Evolutionary conservation across 805 yeast genomes (phyloP).

Genomic region (Ogataea allantospora): DNA sequence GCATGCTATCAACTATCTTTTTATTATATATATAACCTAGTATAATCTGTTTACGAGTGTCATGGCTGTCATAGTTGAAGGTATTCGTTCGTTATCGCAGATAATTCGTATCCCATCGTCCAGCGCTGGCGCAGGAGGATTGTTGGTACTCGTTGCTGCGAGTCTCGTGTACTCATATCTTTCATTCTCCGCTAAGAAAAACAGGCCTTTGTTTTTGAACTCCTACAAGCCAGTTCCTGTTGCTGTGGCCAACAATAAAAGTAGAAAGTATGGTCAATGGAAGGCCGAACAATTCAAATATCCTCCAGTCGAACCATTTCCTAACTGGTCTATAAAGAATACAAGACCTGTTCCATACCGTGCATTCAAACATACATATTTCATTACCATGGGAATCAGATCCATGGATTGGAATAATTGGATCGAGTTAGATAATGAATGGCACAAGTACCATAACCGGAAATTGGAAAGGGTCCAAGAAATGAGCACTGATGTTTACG

Average conservation of each 20-base stretch:
- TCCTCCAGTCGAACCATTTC: conserved; percentile 48
- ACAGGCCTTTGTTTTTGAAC: conserved; percentile 14
- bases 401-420: conserved; percentile 59
- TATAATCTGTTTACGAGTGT: neutral
- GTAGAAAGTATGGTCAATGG: conserved; percentile 52
- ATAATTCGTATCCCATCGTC: conserved; percentile 11
- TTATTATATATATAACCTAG: neutral
- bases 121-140: conserved; percentile 8
- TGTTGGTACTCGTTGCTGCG: conserved; percentile 8
- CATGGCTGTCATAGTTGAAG: conserved; percentile 8
- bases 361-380: conserved; percentile 64
- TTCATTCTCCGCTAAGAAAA: neutral
- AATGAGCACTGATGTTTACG: conserved; percentile 47
- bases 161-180: conserved; percentile 1
- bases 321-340: conserved; percentile 46
- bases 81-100: neutral
- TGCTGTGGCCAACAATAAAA: conserved; percentile 41
- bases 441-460: conserved; percentile 52
- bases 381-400: conserved; percentile 68
- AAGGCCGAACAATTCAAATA: conserved; percentile 48
- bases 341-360: conserved; percentile 62
- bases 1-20: conserved; percentile 11
- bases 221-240: conserved; percentile 33
- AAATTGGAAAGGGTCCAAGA: conserved; percentile 50
- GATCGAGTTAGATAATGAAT: conserved; percentile 69